phyloP scores from a whole-genome alignment of 2,329 filamentous ascomycete species.

The Fusarium sp. region DNA sequence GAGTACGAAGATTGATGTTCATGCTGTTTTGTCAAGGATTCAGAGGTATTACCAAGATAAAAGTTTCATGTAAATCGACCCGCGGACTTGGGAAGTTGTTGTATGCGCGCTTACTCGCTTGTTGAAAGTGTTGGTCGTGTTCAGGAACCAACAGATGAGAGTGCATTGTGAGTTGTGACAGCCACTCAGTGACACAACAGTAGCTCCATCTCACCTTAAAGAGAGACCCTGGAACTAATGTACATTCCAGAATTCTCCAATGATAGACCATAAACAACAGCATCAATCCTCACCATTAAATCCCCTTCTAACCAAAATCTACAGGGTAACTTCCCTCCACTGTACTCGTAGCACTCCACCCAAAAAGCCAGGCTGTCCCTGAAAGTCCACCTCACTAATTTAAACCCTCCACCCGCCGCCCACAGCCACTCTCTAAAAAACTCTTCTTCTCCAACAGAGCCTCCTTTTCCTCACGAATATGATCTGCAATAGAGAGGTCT shows the following conservation, averaged over 20 bases:
- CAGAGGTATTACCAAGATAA: no score
- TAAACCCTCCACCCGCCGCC: slow-evolving; percentile 5
- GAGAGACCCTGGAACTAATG: no score
- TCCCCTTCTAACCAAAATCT: background rate
- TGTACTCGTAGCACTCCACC: background rate
- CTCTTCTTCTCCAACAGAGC: background rate
- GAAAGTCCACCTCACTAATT: slow-evolving; percentile 5
- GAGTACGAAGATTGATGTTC: background rate
- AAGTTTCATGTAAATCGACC: background rate
- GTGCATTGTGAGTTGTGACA: background rate
- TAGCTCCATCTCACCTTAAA: no score
- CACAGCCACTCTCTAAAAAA: background rate
- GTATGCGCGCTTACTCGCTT: background rate
- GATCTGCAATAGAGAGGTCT: accelerated
- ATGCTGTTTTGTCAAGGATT: background rate
- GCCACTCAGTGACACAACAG: background rate
- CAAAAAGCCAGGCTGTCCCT: slow-evolving; percentile 23
- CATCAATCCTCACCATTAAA: no score
- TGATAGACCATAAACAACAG: no score
- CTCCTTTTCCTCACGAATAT: background rate
- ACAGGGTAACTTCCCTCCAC: background rate
- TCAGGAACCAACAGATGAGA: background rate
- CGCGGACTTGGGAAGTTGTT: background rate
- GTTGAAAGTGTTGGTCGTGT: no score
- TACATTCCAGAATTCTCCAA: no score